Percentiles rank a stretch among this genome's conserved stretches.
Conservation (phyloP, 2,329 filamentous ascomycete species). For the Xylariaceae sp. region DNA sequence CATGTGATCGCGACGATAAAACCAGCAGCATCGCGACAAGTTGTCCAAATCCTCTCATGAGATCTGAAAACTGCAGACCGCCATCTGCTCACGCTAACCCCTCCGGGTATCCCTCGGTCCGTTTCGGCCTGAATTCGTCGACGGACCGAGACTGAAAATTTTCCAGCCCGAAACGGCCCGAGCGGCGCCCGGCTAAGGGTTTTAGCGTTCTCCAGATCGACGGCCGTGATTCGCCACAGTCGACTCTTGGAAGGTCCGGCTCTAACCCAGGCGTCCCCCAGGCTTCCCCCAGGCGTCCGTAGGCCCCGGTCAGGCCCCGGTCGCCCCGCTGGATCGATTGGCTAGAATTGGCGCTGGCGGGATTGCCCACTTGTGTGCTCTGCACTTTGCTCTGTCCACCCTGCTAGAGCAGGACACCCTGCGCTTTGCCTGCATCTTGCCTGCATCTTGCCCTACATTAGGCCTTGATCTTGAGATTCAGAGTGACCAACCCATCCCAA, state of each 20-base stretch:
- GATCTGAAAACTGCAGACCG: neutral
- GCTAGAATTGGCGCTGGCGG: neutral
- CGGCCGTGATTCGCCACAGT: neutral
- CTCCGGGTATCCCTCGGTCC: neutral
- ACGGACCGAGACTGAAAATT: neutral
- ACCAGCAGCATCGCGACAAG: no score
- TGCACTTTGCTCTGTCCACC: no score
- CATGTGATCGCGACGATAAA: neutral
- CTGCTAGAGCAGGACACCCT: no score
- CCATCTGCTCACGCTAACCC: neutral
- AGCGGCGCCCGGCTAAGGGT: neutral
- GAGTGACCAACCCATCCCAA: conserved; percentile 29
- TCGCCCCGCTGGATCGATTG: neutral
- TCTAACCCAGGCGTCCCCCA: neutral
- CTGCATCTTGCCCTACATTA: conserved; percentile 9
- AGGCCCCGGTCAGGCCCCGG: neutral
- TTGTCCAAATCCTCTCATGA: no score
- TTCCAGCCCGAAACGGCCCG: neutral
- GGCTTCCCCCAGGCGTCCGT: no score
- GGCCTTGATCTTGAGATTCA: conserved; percentile 18
- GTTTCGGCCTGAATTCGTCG: neutral
- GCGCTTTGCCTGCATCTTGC: no score
- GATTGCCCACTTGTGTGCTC: neutral
- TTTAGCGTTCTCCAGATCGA: neutral
- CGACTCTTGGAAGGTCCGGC: neutral